phyloP scores from a whole-genome alignment of 768 basidiomycete genomes.

The Tylopilus vinaceipallidus region DNA sequence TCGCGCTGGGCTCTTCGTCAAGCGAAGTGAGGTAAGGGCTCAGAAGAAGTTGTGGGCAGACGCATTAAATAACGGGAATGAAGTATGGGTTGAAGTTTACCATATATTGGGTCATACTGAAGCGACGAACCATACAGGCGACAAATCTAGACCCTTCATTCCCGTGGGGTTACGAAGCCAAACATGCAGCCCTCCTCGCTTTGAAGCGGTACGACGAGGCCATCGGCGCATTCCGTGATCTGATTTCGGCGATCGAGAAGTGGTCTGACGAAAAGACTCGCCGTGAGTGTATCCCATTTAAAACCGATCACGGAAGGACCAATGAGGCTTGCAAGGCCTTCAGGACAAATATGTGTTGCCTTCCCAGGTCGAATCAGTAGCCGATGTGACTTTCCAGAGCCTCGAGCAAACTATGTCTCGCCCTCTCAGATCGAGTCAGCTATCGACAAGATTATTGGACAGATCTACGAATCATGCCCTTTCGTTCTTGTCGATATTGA shows the following conservation, averaged over 20 bases:
- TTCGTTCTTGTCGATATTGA: no score
- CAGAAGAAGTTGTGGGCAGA: neutral
- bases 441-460: neutral
- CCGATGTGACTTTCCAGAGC: neutral
- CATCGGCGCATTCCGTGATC: neutral
- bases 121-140: neutral
- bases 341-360: no score
- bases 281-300: neutral
- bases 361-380: no score
- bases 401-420: neutral
- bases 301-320: no score
- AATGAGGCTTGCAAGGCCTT: no score
- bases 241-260: neutral
- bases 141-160: neutral
- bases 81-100: neutral
- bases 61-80: conserved; percentile 3
- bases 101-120: neutral
- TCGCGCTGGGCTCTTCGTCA: neutral
- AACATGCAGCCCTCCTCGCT: neutral
- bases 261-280: neutral
- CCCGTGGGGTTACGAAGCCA: neutral
- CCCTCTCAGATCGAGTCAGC: neutral
- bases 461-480: neutral
- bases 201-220: neutral
- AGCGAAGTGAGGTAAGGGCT: neutral